Base-by-base conservation (phyloP, 345 rosid species). In the Aethionema arabicum region DNA sequence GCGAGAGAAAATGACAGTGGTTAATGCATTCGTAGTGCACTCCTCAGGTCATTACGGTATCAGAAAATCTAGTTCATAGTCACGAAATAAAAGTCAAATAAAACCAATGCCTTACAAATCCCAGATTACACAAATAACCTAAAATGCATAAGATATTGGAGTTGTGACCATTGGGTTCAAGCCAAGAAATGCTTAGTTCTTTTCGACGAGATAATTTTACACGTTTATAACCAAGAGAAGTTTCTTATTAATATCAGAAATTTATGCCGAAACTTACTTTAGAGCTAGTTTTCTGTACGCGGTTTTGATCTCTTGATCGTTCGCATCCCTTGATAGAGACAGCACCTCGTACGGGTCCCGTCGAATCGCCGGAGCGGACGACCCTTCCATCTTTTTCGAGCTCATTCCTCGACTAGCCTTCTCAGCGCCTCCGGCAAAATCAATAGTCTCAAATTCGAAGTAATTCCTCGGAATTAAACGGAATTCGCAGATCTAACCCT, bases 241-340 rank as follows among this genome's bases (percentile, higher is more conserved):
- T 6, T 31, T 40, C 10, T 0, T 13, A 52, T 33, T 13, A 51
- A 14, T 55, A 64, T 15, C 4, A 2, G 49, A 29, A 38, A 13
- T n/a, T 8, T 2, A 16, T 9, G 3, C 42, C 40, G 52, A 31
- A 37, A 59, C 88, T 78, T 73, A 95, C 99, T 88, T 95, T 37
- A 95, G 96, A 69, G 99, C 99, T 57, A 88, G 87, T 82, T 86
- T 95, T 53, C 99, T 59, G 46, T 95, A 95, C 39, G 99, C 91
- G 15, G 97, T 82, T 73, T 95, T 95, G 75, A 95, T 88, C 59
- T 95, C 99, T 65, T 90, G 97, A 67, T 95, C 97, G 27, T 83
- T 73, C 0, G 97, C 88, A 64, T 95, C 99, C 71, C 63, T 88
- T 7, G 99, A 68, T 31, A 95, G 96, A 15, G 70, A 77, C 52